Evolutionary conservation across 2,329 filamentous ascomycete species (phyloP).

Genomic region (Myotisia sp.): DNA sequence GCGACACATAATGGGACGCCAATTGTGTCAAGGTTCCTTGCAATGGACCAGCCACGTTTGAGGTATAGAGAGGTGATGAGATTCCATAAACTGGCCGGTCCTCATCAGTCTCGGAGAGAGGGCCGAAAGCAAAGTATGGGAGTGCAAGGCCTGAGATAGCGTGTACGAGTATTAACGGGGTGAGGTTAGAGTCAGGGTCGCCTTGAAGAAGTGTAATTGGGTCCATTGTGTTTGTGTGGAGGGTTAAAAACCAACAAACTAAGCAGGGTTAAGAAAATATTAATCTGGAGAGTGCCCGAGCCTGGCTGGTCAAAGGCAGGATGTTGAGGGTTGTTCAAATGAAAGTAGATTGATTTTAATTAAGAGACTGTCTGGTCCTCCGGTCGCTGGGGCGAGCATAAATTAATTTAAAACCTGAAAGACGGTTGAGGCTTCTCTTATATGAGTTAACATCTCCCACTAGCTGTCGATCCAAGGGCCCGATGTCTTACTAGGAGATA

Average conservation of each 20-base stretch:
- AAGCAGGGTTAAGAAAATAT: constrained; percentile 3
- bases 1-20: constrained; percentile 12
- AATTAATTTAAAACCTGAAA: constrained; percentile 4
- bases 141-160: constrained; percentile 14
- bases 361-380: constrained; percentile 3
- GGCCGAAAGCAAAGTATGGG: constrained; percentile 14
- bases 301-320: constrained; percentile 3
- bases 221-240: constrained; percentile 10
- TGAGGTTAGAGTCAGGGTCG: constrained; percentile 9
- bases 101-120: constrained; percentile 9
- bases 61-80: constrained; percentile 14
- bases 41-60: constrained; percentile 9
- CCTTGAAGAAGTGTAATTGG: constrained; percentile 14
- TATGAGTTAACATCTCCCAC: too few relatives aligned
- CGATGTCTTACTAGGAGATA: background rate
- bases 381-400: constrained; percentile 1
- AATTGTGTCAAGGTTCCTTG: constrained; percentile 11
- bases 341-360: constrained; percentile 6
- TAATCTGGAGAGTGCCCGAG: constrained; percentile 3
- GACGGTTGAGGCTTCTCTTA: too few relatives aligned
- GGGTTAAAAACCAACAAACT: background rate
- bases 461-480: too few relatives aligned
- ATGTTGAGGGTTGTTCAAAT: too few relatives aligned
- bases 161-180: constrained; percentile 14
- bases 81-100: constrained; percentile 15